Conservation (phyloP, 306 rosid species). For the Benincasa hispida region DNA sequence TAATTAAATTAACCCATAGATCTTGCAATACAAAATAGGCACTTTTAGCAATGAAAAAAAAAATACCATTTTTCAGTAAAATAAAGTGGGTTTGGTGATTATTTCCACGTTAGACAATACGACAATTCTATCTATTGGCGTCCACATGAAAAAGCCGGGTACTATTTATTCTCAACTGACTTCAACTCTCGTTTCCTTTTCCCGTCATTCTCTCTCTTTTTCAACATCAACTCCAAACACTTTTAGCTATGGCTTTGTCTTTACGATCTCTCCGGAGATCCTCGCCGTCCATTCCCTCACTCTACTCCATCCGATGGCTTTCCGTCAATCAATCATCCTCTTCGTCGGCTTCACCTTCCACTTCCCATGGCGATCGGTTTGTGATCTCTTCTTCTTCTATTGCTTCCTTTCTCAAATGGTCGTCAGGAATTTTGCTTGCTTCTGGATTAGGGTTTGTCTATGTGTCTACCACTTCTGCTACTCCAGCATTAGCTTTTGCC, state of each 20-base stretch:
- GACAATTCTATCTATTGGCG: not conserved
- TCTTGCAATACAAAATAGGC: too few species aligned
- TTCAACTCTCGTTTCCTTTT: not conserved
- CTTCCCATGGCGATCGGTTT: not conserved
- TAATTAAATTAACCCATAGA: too few species aligned
- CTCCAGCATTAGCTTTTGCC: slow-evolving; percentile 16
- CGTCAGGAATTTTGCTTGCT: slow-evolving; percentile 25
- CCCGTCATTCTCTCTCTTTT: not conserved
- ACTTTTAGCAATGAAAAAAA: too few species aligned
- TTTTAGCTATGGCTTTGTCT: slow-evolving; percentile 4
- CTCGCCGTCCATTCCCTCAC: slow-evolving; percentile 14
- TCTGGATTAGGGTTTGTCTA: slow-evolving; percentile 44
- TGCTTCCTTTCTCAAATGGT: slow-evolving; percentile 18
- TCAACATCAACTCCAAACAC: not conserved
- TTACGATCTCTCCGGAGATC: slow-evolving; percentile 32
- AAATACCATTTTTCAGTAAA: too few species aligned
- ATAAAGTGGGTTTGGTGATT: too few species aligned
- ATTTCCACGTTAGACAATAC: not conserved
- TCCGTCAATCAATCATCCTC: slow-evolving; percentile 7
- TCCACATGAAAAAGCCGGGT: not conserved
- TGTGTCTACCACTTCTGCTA: slow-evolving; percentile 21
- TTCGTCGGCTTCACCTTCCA: slow-evolving; percentile 8
- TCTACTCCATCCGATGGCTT: slow-evolving; percentile 15
- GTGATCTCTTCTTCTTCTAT: not conserved
- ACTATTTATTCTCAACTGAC: not conserved